phyloP scores from a whole-genome alignment of 2,329 filamentous ascomycete genomes.

The Penicillium aurantiogriseum region DNA sequence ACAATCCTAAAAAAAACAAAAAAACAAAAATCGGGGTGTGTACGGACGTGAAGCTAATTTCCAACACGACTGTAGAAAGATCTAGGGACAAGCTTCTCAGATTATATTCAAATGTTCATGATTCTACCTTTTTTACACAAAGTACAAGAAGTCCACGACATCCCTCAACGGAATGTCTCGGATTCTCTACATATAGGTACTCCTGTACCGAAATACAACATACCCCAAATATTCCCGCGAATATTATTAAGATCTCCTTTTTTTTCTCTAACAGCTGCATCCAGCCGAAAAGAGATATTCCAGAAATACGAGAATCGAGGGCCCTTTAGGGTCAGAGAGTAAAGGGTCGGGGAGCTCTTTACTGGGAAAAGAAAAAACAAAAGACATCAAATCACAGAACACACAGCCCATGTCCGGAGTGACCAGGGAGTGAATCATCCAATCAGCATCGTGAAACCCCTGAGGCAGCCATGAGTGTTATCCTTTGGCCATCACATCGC shows the following conservation, averaged over 20 bases:
- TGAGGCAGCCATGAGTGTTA: constrained; percentile 11
- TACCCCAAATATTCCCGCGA: neutral
- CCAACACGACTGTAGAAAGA: constrained; percentile 8
- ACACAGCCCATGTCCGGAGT: neutral
- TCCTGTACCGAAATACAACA: neutral
- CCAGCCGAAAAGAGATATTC: neutral
- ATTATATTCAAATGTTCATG: constrained; percentile 7
- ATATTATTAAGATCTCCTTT: neutral
- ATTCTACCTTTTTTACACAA: constrained; percentile 1
- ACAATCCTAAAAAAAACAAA: neutral
- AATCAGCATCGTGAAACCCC: constrained; percentile 11
- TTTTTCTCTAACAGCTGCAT: neutral
- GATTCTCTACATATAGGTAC: neutral
- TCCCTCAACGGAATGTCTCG: constrained; percentile 3
- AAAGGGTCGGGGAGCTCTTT: neutral
- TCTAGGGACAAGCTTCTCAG: constrained; percentile 9
- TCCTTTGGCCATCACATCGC: constrained; percentile 5
- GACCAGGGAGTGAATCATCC: constrained; percentile 4
- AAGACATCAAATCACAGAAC: neutral
- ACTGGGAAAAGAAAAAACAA: neutral
- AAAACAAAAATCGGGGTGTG: neutral
- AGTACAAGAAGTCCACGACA: neutral
- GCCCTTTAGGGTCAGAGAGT: too few species aligned
- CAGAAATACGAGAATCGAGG: neutral
- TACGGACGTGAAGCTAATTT: constrained; percentile 10